Percentiles rank a stretch among this genome's conserved stretches.
phyloP scores from a whole-genome alignment of 1,139 yeast species.

The Protomyces pachydermus region DNA sequence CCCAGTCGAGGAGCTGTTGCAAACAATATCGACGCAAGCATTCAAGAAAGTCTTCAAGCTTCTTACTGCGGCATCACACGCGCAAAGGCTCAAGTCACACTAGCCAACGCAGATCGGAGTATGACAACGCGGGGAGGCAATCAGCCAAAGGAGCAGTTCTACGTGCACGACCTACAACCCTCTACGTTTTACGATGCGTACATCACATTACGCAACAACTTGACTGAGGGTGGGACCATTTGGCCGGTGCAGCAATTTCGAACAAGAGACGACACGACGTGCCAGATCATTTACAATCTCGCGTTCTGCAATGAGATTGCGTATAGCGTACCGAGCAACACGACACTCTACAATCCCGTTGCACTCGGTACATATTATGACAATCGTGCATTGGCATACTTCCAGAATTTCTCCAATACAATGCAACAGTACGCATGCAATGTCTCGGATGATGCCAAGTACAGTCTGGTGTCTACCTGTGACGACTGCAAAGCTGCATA shows the following conservation, averaged over 20 bases:
- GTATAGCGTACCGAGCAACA: constrained; percentile 72
- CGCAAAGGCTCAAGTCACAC: constrained; percentile 10
- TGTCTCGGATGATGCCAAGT: constrained; percentile 60
- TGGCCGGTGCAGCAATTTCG: constrained; percentile 57
- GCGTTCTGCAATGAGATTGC: constrained; percentile 78
- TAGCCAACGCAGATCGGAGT: constrained; percentile 28
- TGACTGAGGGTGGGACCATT: constrained; percentile 52
- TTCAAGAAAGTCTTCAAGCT: constrained; percentile 16
- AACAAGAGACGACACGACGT: constrained; percentile 52
- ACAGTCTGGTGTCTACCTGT: constrained; percentile 67
- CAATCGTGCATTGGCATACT: constrained; percentile 52
- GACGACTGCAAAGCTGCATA: constrained; percentile 67
- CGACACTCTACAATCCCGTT: constrained; percentile 40
- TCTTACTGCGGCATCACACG: constrained; percentile 22
- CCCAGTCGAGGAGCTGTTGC: constrained; percentile 4
- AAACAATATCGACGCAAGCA: not conserved
- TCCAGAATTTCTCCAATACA: constrained; percentile 65
- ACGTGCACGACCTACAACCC: constrained; percentile 55
- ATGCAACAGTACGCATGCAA: constrained; percentile 75
- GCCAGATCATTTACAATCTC: constrained; percentile 68
- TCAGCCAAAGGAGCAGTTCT: constrained; percentile 41
- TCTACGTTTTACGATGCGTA: constrained; percentile 65
- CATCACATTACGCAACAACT: constrained; percentile 49
- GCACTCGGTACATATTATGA: constrained; percentile 52
- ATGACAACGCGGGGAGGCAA: constrained; percentile 29